Evolutionary conservation across 306 rosid genomes (phyloP).

Genomic region (barrel medic (Medicago truncatula)): MtrunA17r5.0-ANR NC_053042.1:16356501-16357000

Average conservation of each 20-base stretch:
- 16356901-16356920: not conserved
- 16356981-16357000: no score
- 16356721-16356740: not conserved
- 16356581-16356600: conserved; percentile 75
- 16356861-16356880: not conserved
- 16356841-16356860: not conserved
- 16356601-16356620: conserved; percentile 86
- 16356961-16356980: no score
- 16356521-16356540: conserved; percentile 75
- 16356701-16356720: not conserved
- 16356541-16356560: conserved; percentile 60
- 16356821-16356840: not conserved
- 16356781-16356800: not conserved
- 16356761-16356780: not conserved
- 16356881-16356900: no score
- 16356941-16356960: not conserved
- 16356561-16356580: conserved; percentile 74
- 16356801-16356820: not conserved
- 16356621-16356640: conserved; percentile 92
- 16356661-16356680: conserved; percentile 41
- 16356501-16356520: conserved; percentile 81
- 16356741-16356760: not conserved
- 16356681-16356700: not conserved
- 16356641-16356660: conserved; percentile 80
- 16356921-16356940: not conserved